These are phyloP conservation scores for Dendrobium catenatum DNA, from an alignment of 106 monocot genomes.

Conservation along the genomic window DNA sequence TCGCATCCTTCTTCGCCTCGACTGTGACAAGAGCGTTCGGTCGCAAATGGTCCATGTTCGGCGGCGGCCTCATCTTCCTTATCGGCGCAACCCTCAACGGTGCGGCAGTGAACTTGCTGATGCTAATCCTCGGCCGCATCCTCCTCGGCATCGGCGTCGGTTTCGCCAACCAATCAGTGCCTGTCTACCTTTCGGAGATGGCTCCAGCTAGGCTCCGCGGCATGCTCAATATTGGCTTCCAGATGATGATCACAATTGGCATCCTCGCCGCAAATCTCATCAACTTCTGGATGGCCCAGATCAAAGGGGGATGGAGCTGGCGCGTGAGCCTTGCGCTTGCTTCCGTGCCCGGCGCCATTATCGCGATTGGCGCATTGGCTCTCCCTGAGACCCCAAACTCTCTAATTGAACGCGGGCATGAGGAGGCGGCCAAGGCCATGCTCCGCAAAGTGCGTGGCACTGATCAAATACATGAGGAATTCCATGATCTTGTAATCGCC, in stretches of 20 bases:
- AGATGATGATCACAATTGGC: slow-evolving; percentile 40
- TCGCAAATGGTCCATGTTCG: slow-evolving; percentile 33
- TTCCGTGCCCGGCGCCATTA: slow-evolving; percentile 26
- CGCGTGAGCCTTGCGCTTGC: slow-evolving; percentile 34
- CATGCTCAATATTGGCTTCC: slow-evolving; percentile 42
- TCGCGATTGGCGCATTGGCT: slow-evolving; percentile 26
- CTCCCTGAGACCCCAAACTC: slow-evolving; percentile 50
- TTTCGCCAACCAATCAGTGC: slow-evolving; percentile 40
- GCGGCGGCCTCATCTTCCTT: slow-evolving; percentile 26
- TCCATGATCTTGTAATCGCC: slow-evolving; percentile 10
- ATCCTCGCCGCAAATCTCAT: slow-evolving; percentile 34
- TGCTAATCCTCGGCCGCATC: slow-evolving; percentile 30
- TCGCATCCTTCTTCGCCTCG: slow-evolving; percentile 30
- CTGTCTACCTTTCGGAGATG: slow-evolving; percentile 43
- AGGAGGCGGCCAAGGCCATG: slow-evolving; percentile 27
- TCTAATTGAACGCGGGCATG: slow-evolving; percentile 29
- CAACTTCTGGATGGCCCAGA: slow-evolving; percentile 34
- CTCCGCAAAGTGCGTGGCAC: slow-evolving; percentile 27
- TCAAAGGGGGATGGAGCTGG: slow-evolving; percentile 31
- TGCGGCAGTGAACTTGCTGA: slow-evolving; percentile 18
- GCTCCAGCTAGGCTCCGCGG: slow-evolving; percentile 27
- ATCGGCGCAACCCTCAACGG: slow-evolving; percentile 30
- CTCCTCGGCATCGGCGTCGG: slow-evolving; percentile 10
- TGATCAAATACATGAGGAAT: slow-evolving; percentile 22
- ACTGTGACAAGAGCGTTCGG: slow-evolving; percentile 22